Base-by-base conservation (phyloP, 495 filamentous ascomycete species). In the Astrothelium subdiscretum region DNA sequence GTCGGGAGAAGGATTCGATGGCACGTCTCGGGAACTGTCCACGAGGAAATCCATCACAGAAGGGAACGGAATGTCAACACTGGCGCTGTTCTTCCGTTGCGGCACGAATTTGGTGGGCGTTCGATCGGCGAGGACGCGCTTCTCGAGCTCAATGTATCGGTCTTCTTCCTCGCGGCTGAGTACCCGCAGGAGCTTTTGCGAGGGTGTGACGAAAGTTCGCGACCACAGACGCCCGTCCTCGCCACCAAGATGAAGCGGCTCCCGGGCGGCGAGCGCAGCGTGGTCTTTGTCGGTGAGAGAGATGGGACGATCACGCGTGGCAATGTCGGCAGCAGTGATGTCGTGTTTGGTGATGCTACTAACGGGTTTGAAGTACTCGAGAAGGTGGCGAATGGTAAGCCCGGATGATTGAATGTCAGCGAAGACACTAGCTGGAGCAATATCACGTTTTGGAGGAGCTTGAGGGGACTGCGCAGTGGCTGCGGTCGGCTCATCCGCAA, bases 121-220 rank as follows among this genome's bases (percentile, higher is more conserved):
- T 11, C 48, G 6, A 15, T 15, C 31, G 29, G 54, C 59, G 31
- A 42, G 62, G 57, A 87, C 75, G 58, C 74, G 78, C 62, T 82
- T 79, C 72, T 96, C 89, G 0, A 95, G 79, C 59, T 83, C 78
- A 15, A 97, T 75, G 63, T 89, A 92, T 10, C 86, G 81, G 26
- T 87, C 79, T 64, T 95, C 90, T 68, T 95, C 88, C 31, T 88
- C 86, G 15, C 79, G 69, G 12, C 81, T 86, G 24, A 98, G 76
- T 64, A 90, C 89, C 40, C 84, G 83, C 31, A 97, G 78, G 60
- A 88, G 86, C 61, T 86, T 83, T 3, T 91, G 90, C 62, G 87
- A 85, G 2, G 91, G 89, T 0, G 88, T 91, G 59, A 94, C 84
- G 54, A 94, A 75, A 59, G 84, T 81, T 29, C 81, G 78, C 32